These are phyloP conservation scores for Boletus mariae DNA, from an alignment of 1,284 basidiomycete genomes.

Conservation along the genomic window DNA sequence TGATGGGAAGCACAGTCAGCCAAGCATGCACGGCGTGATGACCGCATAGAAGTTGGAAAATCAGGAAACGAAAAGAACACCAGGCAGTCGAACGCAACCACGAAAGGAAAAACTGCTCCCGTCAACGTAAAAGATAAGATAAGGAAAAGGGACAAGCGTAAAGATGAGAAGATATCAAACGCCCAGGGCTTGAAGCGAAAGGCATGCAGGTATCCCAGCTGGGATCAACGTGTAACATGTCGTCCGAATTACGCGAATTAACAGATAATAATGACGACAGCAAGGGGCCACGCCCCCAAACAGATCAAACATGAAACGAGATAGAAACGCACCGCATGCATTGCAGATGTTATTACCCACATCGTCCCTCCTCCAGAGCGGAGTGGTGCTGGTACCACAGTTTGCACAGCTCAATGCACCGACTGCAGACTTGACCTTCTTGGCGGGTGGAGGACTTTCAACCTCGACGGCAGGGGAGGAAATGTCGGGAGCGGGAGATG, in stretches of 20 bases:
- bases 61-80: conserved; percentile 4
- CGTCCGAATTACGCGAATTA: conserved; percentile 22
- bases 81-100: background rate
- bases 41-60: conserved; percentile 2
- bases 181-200: conserved; percentile 17
- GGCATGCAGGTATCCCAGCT: conserved; percentile 18
- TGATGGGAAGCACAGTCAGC: conserved; percentile 22
- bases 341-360: conserved; percentile 92
- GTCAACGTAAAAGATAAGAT: conserved; percentile 23
- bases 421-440: conserved; percentile 46
- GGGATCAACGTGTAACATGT: conserved; percentile 23
- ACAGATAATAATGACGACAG: conserved; percentile 15
- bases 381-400: conserved; percentile 92
- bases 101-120: conserved; percentile 10
- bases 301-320: conserved; percentile 30
- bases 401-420: conserved; percentile 86
- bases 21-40: conserved; percentile 6
- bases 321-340: conserved; percentile 77
- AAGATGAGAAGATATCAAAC: conserved; percentile 21
- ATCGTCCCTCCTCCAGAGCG: conserved; percentile 90
- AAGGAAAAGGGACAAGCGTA: conserved; percentile 16
- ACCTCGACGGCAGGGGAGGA: conserved; percentile 33
- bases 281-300: conserved; percentile 23
- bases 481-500: conserved; percentile 24
- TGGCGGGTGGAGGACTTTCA: conserved; percentile 26